These are phyloP conservation scores for Cyclotella kingstonii DNA, from an alignment of 108 stramenopile genomes.

Conservation along the genomic window DNA sequence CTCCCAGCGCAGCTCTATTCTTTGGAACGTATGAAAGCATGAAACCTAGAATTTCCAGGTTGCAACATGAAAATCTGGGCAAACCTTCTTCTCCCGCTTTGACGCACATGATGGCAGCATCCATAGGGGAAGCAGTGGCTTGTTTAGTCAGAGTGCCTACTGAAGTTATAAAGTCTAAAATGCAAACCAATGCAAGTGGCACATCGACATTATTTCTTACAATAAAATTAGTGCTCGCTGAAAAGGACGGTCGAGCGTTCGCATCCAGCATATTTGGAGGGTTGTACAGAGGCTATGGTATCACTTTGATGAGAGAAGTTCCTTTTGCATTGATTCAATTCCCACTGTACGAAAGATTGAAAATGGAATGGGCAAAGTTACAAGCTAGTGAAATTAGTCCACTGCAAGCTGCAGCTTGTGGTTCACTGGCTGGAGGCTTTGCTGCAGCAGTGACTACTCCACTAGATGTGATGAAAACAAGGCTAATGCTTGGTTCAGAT, in stretches of 20 bases:
- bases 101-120: conserved; percentile 90
- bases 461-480: conserved; percentile 89
- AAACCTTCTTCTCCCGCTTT: conserved; percentile 46
- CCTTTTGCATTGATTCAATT: conserved; percentile 92
- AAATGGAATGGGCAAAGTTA: conserved; percentile 47
- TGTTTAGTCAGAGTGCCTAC: conserved; percentile 97
- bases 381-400: conserved; percentile 58
- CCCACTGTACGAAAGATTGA: conserved; percentile 80
- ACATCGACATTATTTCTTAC: conserved; percentile 46
- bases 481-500: conserved; percentile 87
- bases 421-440: conserved; percentile 73
- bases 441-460: conserved; percentile 89
- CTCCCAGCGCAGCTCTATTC: conserved; percentile 93
- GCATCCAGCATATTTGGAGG: conserved; percentile 57
- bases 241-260: conserved; percentile 51
- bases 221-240: conserved; percentile 53
- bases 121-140: conserved; percentile 89
- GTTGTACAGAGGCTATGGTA: conserved; percentile 86
- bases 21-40: conserved; percentile 92
- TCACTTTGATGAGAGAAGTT: conserved; percentile 88
- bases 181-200: conserved; percentile 83
- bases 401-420: conserved; percentile 78
- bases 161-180: conserved; percentile 96
- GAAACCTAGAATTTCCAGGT: conserved; percentile 55
- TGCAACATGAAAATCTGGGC: conserved; percentile 28